Percentiles rank a stretch among this genome's conserved stretches.
Evolutionary conservation across 768 basidiomycete genomes (phyloP).

Genomic region (Psilocybe cubensis): DNA sequence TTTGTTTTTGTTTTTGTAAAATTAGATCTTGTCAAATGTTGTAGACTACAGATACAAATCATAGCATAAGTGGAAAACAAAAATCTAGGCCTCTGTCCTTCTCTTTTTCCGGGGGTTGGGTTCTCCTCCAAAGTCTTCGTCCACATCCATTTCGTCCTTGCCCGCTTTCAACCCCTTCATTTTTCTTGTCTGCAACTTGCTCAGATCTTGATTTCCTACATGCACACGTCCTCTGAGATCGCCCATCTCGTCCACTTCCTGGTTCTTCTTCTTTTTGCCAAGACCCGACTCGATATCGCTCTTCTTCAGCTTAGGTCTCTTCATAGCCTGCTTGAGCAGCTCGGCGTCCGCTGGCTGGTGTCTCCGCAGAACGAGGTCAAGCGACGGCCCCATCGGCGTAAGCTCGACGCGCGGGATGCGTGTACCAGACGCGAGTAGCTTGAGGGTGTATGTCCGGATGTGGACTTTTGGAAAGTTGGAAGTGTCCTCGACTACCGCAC

Average conservation of each 20-base stretch:
- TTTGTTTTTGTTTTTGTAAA: no score
- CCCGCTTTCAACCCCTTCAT: constrained; percentile 87
- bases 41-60: constrained; percentile 3
- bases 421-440: constrained; percentile 74
- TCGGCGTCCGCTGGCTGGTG: constrained; percentile 78
- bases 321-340: constrained; percentile 79
- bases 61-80: not conserved
- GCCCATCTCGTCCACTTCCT: constrained; percentile 98
- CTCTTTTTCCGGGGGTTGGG: constrained; percentile 22
- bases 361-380: constrained; percentile 83
- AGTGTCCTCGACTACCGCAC: constrained; percentile 37
- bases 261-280: constrained; percentile 93
- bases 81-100: constrained; percentile 11
- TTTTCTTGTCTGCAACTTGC: constrained; percentile 87
- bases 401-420: constrained; percentile 84
- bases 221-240: constrained; percentile 91
- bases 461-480: constrained; percentile 78
- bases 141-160: constrained; percentile 18
- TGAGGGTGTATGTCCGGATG: constrained; percentile 83
- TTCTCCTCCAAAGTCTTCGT: constrained; percentile 14
- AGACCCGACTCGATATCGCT: constrained; percentile 82
- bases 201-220: constrained; percentile 86
- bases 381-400: constrained; percentile 86
- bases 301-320: constrained; percentile 87
- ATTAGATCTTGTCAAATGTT: no score